Percentiles rank a stretch among this genome's conserved stretches.
Evolutionary conservation across 192 early-diverging fungal species (phyloP).

Genomic region (Dissophora globulifera): DNA sequence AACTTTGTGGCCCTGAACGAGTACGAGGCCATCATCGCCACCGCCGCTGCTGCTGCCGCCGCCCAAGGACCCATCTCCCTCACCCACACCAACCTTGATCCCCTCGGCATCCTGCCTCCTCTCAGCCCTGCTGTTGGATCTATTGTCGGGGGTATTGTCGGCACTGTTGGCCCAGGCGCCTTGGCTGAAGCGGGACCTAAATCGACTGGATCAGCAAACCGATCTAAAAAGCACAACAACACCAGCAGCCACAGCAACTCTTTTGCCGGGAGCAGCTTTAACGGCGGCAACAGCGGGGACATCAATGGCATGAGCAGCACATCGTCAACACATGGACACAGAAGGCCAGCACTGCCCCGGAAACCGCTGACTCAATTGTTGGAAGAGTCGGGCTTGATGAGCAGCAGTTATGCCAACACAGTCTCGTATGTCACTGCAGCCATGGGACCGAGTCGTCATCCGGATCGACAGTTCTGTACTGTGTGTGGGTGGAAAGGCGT

Average conservation of each 20-base stretch:
- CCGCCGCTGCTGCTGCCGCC: conserved; percentile 52
- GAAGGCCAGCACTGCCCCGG: conserved; percentile 25
- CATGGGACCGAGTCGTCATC: conserved; percentile 49
- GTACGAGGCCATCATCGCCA: conserved; percentile 59
- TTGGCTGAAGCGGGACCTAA: neutral
- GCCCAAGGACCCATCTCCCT: conserved; percentile 43
- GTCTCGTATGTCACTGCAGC: conserved; percentile 54
- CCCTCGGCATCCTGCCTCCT: conserved; percentile 29
- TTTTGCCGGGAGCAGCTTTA: neutral
- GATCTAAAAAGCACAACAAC: conserved; percentile 33
- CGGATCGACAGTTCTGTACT: conserved; percentile 68
- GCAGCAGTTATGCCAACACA: neutral
- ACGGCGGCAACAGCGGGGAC: neutral
- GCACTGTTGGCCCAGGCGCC: conserved; percentile 38
- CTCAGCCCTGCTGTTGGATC: conserved; percentile 38
- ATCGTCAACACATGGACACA: conserved; percentile 1
- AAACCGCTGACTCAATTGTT: conserved; percentile 42
- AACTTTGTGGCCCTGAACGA: conserved; percentile 64
- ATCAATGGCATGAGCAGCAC: neutral
- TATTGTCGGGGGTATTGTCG: conserved; percentile 39
- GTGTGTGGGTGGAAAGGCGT: conserved; percentile 71
- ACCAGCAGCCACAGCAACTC: neutral
- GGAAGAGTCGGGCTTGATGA: conserved; percentile 28
- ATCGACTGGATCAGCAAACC: conserved; percentile 26
- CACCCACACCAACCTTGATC: conserved; percentile 43